Percentiles rank a stretch among this genome's conserved stretches.
These are phyloP conservation scores for Sporothrix inflata DNA, from an alignment of 2,329 filamentous ascomycete species.

Conservation along the genomic window DNA sequence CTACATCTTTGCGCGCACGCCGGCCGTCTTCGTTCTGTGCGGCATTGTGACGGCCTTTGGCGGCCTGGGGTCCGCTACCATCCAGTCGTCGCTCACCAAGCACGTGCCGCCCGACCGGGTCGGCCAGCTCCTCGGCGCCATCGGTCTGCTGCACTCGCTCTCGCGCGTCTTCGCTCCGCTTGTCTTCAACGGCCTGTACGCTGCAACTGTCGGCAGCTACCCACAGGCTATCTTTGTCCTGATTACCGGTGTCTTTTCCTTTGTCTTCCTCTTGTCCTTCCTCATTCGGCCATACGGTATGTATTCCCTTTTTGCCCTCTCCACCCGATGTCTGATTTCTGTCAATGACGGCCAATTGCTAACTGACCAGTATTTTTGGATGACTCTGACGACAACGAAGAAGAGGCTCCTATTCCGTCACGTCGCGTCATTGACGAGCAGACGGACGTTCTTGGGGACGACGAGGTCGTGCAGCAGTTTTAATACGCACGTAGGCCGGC, in stretches of 20 bases:
- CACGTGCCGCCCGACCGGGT: constrained; percentile 82
- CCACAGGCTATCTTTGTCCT: constrained; percentile 84
- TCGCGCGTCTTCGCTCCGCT: constrained; percentile 78
- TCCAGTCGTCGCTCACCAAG: constrained; percentile 85
- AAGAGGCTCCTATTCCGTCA: not conserved
- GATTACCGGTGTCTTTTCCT: constrained; percentile 66
- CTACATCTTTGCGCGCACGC: constrained; percentile 67
- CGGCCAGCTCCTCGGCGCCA: constrained; percentile 85
- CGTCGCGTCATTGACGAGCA: constrained; percentile 13
- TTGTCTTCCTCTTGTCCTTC: constrained; percentile 68
- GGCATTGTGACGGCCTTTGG: constrained; percentile 77
- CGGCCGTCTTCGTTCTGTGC: constrained; percentile 68
- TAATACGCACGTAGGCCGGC: constrained; percentile 13
- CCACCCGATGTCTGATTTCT: not conserved
- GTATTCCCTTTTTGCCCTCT: constrained; percentile 42
- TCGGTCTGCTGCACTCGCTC: constrained; percentile 81
- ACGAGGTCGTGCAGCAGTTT: constrained; percentile 36
- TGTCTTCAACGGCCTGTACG: constrained; percentile 85
- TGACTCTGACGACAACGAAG: constrained; percentile 1
- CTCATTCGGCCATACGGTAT: constrained; percentile 75
- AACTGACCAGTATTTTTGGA: constrained; percentile 23
- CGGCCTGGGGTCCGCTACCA: constrained; percentile 81
- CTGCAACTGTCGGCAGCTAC: constrained; percentile 74
- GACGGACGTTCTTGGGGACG: constrained; percentile 32
- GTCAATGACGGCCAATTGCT: not conserved